Base-by-base conservation (phyloP, 169 alveolate species). In the Eimeria zaria region DNA sequence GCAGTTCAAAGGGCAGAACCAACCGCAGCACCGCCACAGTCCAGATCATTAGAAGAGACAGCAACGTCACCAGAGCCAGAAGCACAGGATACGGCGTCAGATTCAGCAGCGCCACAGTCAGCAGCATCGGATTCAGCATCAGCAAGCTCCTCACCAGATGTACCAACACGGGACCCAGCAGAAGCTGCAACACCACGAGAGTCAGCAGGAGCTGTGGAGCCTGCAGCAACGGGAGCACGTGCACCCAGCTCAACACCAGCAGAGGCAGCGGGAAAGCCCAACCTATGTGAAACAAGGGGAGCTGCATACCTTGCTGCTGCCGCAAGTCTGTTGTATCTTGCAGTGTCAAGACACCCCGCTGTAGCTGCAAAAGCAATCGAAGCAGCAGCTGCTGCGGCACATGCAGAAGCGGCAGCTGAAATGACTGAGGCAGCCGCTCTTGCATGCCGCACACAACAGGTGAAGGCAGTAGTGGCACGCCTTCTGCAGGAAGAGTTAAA, bases 391-490 rank as follows among this genome's bases (percentile, higher is more conserved):
- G 76, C 91, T 30, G 36, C 71, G 22, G 51, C 51, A 67, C 39
- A 18, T n/a, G 74, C 41, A 39, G 74, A 33, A 39, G 67, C 67
- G 58, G 60, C 74, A 33, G 51, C 62, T 44, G 60, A 76, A 22
- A 33, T 7, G 39, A 44, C 18, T 0, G 64, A 6, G 80, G 18
- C 41, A 41, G 20, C 92, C 41, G 92, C 92, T n/a, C 12, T 80
- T 33, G 53, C 71, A 81, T 2, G 73, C 30, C 7, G 78, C 80
- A 41, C 55, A 46, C 92, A 85, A 44, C 81, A 39, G 55, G 92
- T 85, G 41, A 85, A 85, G 92, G 74, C 92, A 55, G 92, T 80
- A 33, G 80, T 85, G 62, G 92, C 80, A n/a, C 78, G 78, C 11
- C 60, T 85, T 39, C 92, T 85, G 55, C 92, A 85, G 62, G 80